Conservation (phyloP, 345 rosid species). For the Populus deltoides region DNA sequence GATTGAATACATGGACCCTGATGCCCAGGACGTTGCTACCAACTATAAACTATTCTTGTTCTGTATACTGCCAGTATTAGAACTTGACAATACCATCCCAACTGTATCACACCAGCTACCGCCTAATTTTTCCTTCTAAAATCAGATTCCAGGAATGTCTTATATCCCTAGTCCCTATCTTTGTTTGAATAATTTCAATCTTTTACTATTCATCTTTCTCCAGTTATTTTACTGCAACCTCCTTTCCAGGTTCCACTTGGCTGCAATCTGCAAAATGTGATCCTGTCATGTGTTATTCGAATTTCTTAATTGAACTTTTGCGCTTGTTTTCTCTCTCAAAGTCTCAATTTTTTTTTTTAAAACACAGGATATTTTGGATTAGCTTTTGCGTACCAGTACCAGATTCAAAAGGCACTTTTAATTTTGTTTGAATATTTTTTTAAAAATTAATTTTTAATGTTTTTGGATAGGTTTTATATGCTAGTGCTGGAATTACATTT, state of each 20-base stretch:
- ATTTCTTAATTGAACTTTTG: slow-evolving; percentile 13
- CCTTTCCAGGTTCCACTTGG: slow-evolving; percentile 18
- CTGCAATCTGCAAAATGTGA: not conserved
- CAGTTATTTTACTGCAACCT: not conserved
- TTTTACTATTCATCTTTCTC: not conserved
- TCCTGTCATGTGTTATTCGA: not conserved
- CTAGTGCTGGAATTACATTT: no score
- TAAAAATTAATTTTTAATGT: no score
- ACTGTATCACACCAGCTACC: not conserved
- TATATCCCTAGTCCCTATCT: not conserved
- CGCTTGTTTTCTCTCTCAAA: slow-evolving; percentile 3
- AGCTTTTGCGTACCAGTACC: accelerated
- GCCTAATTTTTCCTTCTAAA: not conserved
- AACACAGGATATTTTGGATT: no score
- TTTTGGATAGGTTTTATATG: no score
- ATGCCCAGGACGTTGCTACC: not conserved
- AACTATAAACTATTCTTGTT: not conserved
- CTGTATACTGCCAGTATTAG: not conserved
- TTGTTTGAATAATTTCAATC: not conserved
- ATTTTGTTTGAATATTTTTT: no score
- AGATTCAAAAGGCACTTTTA: no score
- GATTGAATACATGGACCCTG: no score
- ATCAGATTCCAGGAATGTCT: slow-evolving; percentile 18
- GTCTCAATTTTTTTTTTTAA: no score
- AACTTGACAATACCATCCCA: not conserved